Evolutionary conservation across 2,329 filamentous ascomycete species (phyloP).

Genomic region (Akanthomyces dipterigenus): DNA sequence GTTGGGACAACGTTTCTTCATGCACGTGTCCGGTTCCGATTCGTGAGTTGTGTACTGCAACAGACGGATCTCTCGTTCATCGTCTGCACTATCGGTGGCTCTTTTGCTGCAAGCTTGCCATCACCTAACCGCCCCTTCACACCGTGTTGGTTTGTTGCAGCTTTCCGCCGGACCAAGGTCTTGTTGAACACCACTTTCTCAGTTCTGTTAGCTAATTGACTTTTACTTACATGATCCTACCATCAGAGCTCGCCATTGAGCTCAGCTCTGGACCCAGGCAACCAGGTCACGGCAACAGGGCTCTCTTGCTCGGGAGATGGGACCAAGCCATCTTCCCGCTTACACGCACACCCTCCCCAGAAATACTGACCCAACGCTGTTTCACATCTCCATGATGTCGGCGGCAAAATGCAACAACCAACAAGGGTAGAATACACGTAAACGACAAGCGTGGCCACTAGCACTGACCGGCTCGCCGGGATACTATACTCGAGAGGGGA

Average conservation of each 20-base stretch:
- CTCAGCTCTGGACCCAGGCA: not conserved
- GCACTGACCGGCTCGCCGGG: not conserved
- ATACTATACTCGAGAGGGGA: not conserved
- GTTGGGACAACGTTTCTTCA: not conserved
- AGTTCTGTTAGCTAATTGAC: not conserved
- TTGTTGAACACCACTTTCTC: not conserved
- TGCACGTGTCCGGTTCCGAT: not conserved
- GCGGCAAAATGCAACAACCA: conserved; percentile 3
- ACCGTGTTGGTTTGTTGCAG: not conserved
- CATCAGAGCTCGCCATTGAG: not conserved
- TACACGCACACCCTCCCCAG: not conserved
- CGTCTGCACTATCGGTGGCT: not conserved
- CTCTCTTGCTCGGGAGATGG: not conserved
- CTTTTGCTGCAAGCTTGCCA: not conserved
- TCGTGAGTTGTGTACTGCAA: not conserved
- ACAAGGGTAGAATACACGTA: no score
- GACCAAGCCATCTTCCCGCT: not conserved
- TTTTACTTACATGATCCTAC: not conserved
- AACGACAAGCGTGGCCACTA: not conserved
- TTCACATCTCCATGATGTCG: not conserved
- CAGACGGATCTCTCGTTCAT: not conserved
- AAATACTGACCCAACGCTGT: not conserved
- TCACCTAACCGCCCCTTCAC: not conserved
- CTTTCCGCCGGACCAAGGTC: not conserved
- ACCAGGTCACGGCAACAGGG: no score